Conservation (phyloP, 257 asterid genomes). For the Rauvolfia tetraphylla region DNA sequence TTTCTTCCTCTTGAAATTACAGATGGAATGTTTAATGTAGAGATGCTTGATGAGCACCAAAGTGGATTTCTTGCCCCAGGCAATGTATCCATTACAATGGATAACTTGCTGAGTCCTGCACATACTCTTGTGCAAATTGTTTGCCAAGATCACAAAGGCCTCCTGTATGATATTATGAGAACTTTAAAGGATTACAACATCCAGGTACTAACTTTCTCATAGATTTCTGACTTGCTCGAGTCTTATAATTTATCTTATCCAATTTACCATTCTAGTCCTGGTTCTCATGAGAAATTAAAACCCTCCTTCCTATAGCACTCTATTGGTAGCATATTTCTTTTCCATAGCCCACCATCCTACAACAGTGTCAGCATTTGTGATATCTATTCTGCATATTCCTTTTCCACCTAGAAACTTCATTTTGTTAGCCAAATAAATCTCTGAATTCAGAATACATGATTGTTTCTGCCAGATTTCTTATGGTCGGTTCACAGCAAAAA, state of each 20-base stretch:
- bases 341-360: neutral
- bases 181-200: conserved; percentile 81
- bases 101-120: conserved; percentile 68
- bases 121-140: conserved; percentile 84
- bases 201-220: conserved; percentile 48
- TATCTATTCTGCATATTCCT: neutral
- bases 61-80: conserved; percentile 38
- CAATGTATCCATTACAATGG: conserved; percentile 57
- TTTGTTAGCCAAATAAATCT: neutral
- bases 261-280: neutral
- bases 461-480: conserved; percentile 57
- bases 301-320: neutral
- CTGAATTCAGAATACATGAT: conserved; percentile 8
- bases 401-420: neutral
- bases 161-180: conserved; percentile 77
- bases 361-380: neutral
- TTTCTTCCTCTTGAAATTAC: conserved; percentile 61
- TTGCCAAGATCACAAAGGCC: conserved; percentile 83
- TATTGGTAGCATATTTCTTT: neutral
- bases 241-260: neutral
- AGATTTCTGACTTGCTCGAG: neutral
- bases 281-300: neutral
- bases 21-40: conserved; percentile 48
- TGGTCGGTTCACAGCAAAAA: conserved; percentile 64
- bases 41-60: conserved; percentile 30